Base-by-base conservation (phyloP, 768 basidiomycete species). In the Candolleomyces aberdarensis region DNA sequence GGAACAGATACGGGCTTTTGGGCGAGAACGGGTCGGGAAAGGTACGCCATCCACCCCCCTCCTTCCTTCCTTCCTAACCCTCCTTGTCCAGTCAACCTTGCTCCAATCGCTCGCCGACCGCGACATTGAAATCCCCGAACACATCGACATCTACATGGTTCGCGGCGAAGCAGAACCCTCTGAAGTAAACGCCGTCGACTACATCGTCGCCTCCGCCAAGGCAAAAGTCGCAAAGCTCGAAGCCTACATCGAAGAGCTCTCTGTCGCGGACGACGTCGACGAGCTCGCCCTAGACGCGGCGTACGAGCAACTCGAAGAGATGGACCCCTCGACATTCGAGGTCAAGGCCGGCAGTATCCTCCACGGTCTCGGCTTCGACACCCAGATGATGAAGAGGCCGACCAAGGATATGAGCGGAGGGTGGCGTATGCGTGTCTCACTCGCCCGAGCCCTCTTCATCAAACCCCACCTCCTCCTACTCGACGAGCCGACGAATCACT, bases 361-460 rank as follows among this genome's bases (percentile, higher is more conserved):
- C n/a, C 92, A 96, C 68, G 97, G 96, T 85, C 86, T 99, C 43
- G 96, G 96, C 15, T 99, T 99, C 79, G 80, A 82, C 52, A 84
- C 83, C 67, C 71, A 78, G 57, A 98, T 98, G 96, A 97, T 98
- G 96, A 84, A 84, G 74, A 92, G 89, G 74, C 91, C 95, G 3
- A 99, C 96, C 32, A 96, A 94, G 77, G 96, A 99, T 73, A 99
- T 99, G 96, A 89, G 87, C 69, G 96, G 96, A 84, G 96, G 96
- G 68, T 99, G 96, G 96, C 85, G 96, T 56, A 99, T 99, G 96
- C 87, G 96, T 72, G 96, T 99, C 58, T 91, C 96, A 14, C 89
- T 99, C 43, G 96, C 96, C 39, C 84, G 96, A 52, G 96, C 96
- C 1, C 83, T 99, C 44, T 98, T 98, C 75, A 78, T 99, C 74